Conservation (phyloP, 257 asterid species). For the Capsicum rhomboideum region DNA sequence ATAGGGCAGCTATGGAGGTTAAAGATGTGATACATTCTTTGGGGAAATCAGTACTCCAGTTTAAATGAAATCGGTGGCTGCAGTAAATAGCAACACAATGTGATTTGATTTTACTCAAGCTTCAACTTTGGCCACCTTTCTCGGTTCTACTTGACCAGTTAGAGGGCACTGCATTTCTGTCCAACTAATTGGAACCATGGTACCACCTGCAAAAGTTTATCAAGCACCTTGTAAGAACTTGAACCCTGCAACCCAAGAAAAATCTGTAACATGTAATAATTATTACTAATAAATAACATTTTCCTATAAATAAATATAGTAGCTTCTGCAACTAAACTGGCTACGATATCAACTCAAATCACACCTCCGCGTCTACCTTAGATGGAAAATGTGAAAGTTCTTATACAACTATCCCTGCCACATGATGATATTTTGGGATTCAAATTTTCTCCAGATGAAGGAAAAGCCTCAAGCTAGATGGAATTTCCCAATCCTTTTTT, state of each 20-base stretch:
- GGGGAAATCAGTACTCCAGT: background rate
- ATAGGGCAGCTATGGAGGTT: background rate
- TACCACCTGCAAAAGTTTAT: constrained; percentile 42
- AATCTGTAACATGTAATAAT: background rate
- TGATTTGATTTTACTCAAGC: constrained; percentile 19
- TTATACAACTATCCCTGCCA: background rate
- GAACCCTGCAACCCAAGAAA: background rate
- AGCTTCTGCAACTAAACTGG: background rate
- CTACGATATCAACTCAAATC: background rate
- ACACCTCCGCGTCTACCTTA: background rate
- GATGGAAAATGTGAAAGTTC: background rate
- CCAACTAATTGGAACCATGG: constrained; percentile 93
- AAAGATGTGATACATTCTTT: background rate
- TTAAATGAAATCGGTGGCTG: background rate
- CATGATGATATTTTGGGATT: background rate
- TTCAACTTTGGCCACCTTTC: constrained; percentile 83
- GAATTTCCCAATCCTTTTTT: background rate
- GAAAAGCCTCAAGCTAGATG: background rate
- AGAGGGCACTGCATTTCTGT: constrained; percentile 94
- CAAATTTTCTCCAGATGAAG: background rate
- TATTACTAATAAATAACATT: background rate
- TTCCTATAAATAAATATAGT: background rate
- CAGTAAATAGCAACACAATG: background rate
- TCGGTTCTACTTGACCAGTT: constrained; percentile 76
- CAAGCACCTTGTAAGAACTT: background rate